phyloP scores from a whole-genome alignment of 2,329 filamentous ascomycete genomes.

The Phaeosphaeria sp. region DNA sequence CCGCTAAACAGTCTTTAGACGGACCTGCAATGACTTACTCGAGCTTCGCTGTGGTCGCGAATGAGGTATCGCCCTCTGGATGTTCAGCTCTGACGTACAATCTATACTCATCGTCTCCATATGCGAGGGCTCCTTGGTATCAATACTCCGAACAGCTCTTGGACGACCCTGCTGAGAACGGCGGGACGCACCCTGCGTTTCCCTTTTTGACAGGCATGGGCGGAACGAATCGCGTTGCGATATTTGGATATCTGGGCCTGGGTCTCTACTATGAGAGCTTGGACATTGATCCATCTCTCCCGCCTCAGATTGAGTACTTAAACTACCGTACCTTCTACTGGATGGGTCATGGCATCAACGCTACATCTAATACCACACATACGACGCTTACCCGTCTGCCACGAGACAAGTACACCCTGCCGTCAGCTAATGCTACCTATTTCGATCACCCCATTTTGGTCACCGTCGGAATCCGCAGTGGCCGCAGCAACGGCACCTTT shows the following conservation, averaged over 20 bases:
- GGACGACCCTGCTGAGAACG: constrained; percentile 66
- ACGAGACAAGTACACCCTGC: constrained; percentile 48
- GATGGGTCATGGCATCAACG: constrained; percentile 68
- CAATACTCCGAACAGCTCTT: constrained; percentile 73
- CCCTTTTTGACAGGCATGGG: constrained; percentile 76
- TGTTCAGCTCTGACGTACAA: constrained; percentile 73
- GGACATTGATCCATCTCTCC: constrained; percentile 69
- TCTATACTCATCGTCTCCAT: constrained; percentile 68
- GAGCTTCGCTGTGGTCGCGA: constrained; percentile 71
- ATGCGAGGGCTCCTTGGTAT: constrained; percentile 70
- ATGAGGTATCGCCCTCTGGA: constrained; percentile 68
- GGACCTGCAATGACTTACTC: constrained; percentile 78
- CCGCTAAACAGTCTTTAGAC: constrained; percentile 69
- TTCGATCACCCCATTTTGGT: constrained; percentile 64
- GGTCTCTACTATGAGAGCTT: constrained; percentile 64
- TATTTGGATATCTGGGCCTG: constrained; percentile 72
- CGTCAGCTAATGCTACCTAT: constrained; percentile 63
- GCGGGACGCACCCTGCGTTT: constrained; percentile 71
- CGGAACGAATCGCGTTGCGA: constrained; percentile 70
- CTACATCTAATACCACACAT: constrained; percentile 68
- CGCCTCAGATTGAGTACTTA: constrained; percentile 68
- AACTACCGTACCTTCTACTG: constrained; percentile 70
- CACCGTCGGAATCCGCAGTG: constrained; percentile 56
- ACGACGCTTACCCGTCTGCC: constrained; percentile 65
- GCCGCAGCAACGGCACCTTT: constrained; percentile 46